Evolutionary conservation across 352 stramenopile genomes (phyloP), one percentile per base, ranked within the genome.

Genomic region (Phytopythium vexans): DNA sequence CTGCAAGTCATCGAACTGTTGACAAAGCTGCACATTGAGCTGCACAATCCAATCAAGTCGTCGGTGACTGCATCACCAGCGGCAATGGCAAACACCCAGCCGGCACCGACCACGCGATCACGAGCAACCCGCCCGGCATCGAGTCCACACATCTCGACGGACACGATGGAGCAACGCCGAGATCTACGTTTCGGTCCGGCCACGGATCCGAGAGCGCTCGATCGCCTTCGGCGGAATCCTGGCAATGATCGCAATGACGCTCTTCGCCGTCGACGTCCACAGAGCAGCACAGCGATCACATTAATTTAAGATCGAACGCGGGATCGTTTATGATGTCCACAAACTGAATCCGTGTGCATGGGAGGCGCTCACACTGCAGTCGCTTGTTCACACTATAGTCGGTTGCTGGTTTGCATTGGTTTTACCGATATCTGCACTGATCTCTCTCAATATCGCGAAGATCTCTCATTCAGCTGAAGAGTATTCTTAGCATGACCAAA

Each of bases 1-100:
- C 56, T 91, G 15, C 59, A 73, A 37, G 70, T 89, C 60, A 89
- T 76, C 0, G 72, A 82, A 27, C 34, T 88, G 31, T 42, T 91
- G 27, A 49, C 52, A 34, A 71, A 73, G 58, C 54, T 72, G 7
- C 57, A 68, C 37, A 34, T 86, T 6, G 64, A 37, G 12, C 46
- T 86, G 27, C 50, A 80, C 34, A 53, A 39, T 7, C 4, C 42
- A 9, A 27, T 12, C 2, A 12, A 36, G 2, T 35, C 47, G 8
- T 8, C 14, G 8, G 7, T 27, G 1, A 33, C 34, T 6, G 7
- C 47, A 1, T 36, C 36, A 12, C 9, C 47, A 5, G 8, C 46
- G 10, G 27, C 6, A 2, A 27, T 31, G 9, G 12, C 6, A 31
- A 60, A 41, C 32, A 27, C 21, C 32, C 45, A 46, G 36, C 57